A percentile compares a stretch with the other conserved stretches of the same genome.
Evolutionary conservation across 2,329 filamentous ascomycete species (phyloP).

Genomic region (Diaporthe humulicola): DNA sequence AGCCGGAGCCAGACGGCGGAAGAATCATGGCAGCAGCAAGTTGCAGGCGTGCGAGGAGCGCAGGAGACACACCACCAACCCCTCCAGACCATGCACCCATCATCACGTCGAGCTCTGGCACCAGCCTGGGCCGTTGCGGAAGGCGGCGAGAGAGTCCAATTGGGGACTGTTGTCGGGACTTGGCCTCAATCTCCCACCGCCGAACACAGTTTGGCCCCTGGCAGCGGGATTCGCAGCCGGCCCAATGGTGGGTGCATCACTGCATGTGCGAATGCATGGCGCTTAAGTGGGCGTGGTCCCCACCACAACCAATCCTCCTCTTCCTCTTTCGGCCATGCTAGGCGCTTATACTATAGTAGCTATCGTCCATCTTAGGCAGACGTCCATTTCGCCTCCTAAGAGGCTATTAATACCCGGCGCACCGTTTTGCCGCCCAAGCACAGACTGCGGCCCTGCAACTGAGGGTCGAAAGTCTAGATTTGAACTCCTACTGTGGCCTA

Average conservation of each 20-base stretch:
- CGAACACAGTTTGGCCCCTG: slow-evolving; percentile 22
- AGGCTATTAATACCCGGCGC: slow-evolving; percentile 28
- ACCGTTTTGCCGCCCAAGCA: not conserved
- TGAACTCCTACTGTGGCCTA: not conserved
- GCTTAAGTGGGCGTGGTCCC: slow-evolving; percentile 17
- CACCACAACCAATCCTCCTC: slow-evolving; percentile 1
- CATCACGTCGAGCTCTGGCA: not conserved
- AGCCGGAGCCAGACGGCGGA: not conserved
- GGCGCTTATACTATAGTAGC: not conserved
- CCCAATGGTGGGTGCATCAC: slow-evolving; percentile 38
- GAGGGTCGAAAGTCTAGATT: not conserved
- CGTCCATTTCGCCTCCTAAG: not conserved
- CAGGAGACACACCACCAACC: not conserved
- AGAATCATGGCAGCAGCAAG: not conserved
- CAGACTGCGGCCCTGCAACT: not conserved
- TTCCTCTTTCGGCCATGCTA: not conserved
- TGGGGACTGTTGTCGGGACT: not conserved
- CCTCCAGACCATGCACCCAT: too few species aligned
- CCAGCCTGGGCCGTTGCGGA: not conserved
- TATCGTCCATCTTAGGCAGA: not conserved
- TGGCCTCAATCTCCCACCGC: slow-evolving; percentile 17
- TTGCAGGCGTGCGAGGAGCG: not conserved
- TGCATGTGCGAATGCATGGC: not conserved
- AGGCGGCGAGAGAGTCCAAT: not conserved
- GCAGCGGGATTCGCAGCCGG: slow-evolving; percentile 2